Conservation (phyloP, 2,329 filamentous ascomycete genomes). For the Paracoccidioides brasiliensis region DNA sequence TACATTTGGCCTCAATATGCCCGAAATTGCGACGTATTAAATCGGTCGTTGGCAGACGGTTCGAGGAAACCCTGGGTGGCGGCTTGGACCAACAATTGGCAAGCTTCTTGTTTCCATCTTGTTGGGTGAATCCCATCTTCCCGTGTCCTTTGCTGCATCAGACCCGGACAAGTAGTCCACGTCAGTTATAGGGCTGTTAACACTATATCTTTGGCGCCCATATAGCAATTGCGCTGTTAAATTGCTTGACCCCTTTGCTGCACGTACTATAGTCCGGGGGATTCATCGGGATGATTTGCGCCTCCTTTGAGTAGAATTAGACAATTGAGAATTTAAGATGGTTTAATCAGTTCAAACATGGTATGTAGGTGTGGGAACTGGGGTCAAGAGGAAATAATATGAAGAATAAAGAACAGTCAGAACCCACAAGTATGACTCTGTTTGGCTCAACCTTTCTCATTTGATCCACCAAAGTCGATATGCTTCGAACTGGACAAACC, state of each 20-base stretch:
- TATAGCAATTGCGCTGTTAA: conserved; percentile 32
- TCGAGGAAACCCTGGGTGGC: not conserved
- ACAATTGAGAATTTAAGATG: not conserved
- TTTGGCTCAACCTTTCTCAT: conserved; percentile 31
- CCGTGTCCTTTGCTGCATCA: not conserved
- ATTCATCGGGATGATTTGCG: conserved; percentile 24
- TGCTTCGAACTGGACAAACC: conserved; percentile 21
- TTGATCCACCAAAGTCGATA: conserved; percentile 26
- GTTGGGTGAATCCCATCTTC: conserved; percentile 1
- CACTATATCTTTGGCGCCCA: conserved; percentile 5
- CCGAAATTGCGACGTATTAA: no score
- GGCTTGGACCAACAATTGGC: conserved; percentile 1
- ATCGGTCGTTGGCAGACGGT: no score
- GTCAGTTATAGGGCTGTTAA: conserved; percentile 8
- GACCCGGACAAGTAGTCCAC: conserved; percentile 6
- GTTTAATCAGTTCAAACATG: not conserved
- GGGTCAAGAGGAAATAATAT: no score
- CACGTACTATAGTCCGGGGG: conserved; percentile 18
- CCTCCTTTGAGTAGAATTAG: conserved; percentile 9
- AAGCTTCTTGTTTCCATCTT: conserved; percentile 1
- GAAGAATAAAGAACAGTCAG: not conserved
- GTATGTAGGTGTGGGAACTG: not conserved
- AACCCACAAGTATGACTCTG: conserved; percentile 28
- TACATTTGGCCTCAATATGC: no score
- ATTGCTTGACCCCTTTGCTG: conserved; percentile 15